A percentile compares a stretch with the other conserved stretches of the same genome.
phyloP scores from a whole-genome alignment of 768 basidiomycete genomes.

The Tylopilus sp. region DNA sequence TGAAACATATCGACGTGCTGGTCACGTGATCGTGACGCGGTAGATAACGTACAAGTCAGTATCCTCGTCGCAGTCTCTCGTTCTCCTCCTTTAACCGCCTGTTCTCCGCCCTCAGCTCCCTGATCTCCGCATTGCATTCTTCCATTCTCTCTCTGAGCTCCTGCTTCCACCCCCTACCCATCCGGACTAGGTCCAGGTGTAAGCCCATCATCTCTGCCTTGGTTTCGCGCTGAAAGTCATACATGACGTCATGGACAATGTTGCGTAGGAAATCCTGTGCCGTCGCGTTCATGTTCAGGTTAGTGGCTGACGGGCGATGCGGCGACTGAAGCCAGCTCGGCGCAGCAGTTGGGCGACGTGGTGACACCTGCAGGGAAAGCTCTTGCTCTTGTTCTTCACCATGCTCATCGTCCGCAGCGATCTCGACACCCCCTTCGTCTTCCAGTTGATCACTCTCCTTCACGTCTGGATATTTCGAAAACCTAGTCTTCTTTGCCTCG shows the following conservation, averaged over 20 bases:
- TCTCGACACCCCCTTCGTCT: background rate
- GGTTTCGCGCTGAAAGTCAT: constrained; percentile 67
- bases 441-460: constrained; percentile 14
- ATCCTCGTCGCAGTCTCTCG: constrained; percentile 47
- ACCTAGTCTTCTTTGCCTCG: constrained; percentile 45
- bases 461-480: constrained; percentile 31
- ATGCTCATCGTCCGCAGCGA: constrained; percentile 5
- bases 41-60: constrained; percentile 10
- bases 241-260: constrained; percentile 69
- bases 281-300: constrained; percentile 29
- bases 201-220: constrained; percentile 70
- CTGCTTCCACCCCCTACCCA: constrained; percentile 66
- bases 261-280: constrained; percentile 59
- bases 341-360: constrained; percentile 40
- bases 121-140: constrained; percentile 57
- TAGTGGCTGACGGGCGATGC: constrained; percentile 26
- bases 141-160: constrained; percentile 63
- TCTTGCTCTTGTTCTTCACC: constrained; percentile 31
- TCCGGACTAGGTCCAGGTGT: constrained; percentile 68
- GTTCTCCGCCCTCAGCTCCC: constrained; percentile 43
- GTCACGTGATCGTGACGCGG: constrained; percentile 12
- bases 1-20: no score
- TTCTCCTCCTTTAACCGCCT: constrained; percentile 65
- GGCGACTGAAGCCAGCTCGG: constrained; percentile 41
- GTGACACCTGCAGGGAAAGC: constrained; percentile 56